phyloP scores from a whole-genome alignment of 345 rosid species.

The Psidium guajava region DNA sequence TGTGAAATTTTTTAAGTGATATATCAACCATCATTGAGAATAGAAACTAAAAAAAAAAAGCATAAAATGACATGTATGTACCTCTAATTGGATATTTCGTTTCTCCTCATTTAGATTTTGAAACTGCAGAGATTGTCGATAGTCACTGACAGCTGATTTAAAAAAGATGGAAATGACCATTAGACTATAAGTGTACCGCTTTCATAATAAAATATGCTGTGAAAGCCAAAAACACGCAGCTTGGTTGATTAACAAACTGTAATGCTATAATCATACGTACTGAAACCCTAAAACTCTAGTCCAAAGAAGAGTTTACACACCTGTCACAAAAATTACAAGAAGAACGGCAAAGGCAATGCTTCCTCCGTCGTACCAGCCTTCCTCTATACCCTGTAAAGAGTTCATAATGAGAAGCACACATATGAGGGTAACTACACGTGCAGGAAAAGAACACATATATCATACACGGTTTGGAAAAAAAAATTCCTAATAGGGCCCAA shows the following conservation, averaged over 20 bases:
- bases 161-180: background rate
- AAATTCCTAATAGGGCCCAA: background rate
- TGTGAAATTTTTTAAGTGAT: conserved; percentile 12
- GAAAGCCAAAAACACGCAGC: background rate
- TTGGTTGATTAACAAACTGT: background rate
- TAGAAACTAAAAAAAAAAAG: background rate
- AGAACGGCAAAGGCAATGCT: conserved; percentile 94
- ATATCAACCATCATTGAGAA: background rate
- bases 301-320: conserved; percentile 19
- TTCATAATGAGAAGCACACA: background rate
- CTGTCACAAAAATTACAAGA: conserved; percentile 92
- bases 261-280: background rate
- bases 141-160: conserved; percentile 79
- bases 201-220: background rate
- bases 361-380: conserved; percentile 99
- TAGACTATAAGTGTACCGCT: background rate
- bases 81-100: conserved; percentile 93
- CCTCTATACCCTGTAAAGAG: conserved; percentile 53
- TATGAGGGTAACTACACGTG: background rate
- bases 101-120: conserved; percentile 91
- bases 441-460: background rate
- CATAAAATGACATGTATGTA: conserved; percentile 11
- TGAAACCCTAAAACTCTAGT: background rate
- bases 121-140: conserved; percentile 98
- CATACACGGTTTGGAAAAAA: background rate